Evolutionary conservation across 768 basidiomycete genomes (phyloP).

Genomic region (Tulasnella calospora): DNA sequence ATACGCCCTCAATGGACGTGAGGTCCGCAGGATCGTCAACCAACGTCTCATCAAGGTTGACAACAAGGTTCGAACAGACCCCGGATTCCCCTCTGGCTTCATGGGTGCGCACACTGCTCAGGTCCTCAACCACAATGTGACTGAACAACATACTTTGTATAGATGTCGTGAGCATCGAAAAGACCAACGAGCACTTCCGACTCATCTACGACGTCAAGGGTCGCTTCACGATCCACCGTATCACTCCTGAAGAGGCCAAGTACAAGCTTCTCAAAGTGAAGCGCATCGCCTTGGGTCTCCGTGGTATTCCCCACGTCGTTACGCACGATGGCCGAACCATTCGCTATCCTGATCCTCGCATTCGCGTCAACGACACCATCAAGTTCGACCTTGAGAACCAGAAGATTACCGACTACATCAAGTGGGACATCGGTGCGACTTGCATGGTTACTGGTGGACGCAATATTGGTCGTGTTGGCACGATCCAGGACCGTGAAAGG

Average conservation of each 20-base stretch:
- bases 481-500: constrained; percentile 94
- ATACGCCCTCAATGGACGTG: constrained; percentile 94
- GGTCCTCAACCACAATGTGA: background rate
- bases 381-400: constrained; percentile 93
- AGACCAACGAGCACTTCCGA: constrained; percentile 99
- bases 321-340: constrained; percentile 99
- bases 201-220: constrained; percentile 99
- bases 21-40: constrained; percentile 91
- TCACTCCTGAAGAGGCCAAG: constrained; percentile 92
- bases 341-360: constrained; percentile 94
- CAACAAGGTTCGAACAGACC: constrained; percentile 95
- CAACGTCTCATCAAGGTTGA: constrained; percentile 98
- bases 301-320: constrained; percentile 94
- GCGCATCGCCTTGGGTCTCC: constrained; percentile 83
- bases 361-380: constrained; percentile 95
- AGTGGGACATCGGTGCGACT: constrained; percentile 96
- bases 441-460: constrained; percentile 98
- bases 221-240: constrained; percentile 98
- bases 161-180: constrained; percentile 97
- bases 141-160: background rate
- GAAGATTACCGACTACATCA: constrained; percentile 86
- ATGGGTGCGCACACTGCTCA: constrained; percentile 61
- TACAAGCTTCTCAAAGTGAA: constrained; percentile 97
- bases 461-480: constrained; percentile 98
- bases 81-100: constrained; percentile 95